A percentile compares a stretch with the other conserved stretches of the same genome.
phyloP scores from a whole-genome alignment of 371 early-diverging fungal genomes.

The Coemansia sp. region DNA sequence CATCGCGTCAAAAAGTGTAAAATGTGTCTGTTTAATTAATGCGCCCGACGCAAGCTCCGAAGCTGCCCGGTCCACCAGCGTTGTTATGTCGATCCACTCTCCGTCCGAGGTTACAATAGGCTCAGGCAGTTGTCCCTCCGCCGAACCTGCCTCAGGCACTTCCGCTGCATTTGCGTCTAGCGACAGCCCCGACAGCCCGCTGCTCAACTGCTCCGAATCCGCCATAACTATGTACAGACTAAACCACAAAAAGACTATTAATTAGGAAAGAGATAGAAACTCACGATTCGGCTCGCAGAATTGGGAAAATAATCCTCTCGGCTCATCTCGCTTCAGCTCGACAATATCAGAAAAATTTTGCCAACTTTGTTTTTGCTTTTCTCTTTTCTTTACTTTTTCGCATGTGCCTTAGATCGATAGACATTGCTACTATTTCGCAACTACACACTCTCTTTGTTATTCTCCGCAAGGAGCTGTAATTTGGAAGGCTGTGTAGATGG shows the following conservation, averaged over 20 bases:
- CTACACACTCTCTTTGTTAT: background rate
- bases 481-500: background rate
- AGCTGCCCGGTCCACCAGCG: slow-evolving; percentile 15
- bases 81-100: slow-evolving; percentile 46
- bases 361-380: background rate
- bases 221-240: background rate
- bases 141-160: background rate
- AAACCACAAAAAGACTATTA: background rate
- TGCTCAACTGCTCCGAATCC: background rate
- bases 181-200: slow-evolving; percentile 1
- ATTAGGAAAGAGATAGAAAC: background rate
- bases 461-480: too few species aligned
- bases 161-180: background rate
- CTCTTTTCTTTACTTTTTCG: slow-evolving; percentile 14
- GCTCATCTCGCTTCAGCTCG: background rate
- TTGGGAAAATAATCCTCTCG: too few species aligned
- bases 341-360: slow-evolving; percentile 8
- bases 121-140: too few species aligned
- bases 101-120: background rate
- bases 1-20: slow-evolving; percentile 38
- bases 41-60: slow-evolving; percentile 32
- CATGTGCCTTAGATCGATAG: slow-evolving; percentile 50
- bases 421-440: slow-evolving; percentile 40
- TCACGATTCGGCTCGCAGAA: too few species aligned
- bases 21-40: slow-evolving; percentile 16